These are phyloP conservation scores for Podila minutissima DNA, from an alignment of 192 early-diverging fungal species.

Conservation along the genomic window DNA sequence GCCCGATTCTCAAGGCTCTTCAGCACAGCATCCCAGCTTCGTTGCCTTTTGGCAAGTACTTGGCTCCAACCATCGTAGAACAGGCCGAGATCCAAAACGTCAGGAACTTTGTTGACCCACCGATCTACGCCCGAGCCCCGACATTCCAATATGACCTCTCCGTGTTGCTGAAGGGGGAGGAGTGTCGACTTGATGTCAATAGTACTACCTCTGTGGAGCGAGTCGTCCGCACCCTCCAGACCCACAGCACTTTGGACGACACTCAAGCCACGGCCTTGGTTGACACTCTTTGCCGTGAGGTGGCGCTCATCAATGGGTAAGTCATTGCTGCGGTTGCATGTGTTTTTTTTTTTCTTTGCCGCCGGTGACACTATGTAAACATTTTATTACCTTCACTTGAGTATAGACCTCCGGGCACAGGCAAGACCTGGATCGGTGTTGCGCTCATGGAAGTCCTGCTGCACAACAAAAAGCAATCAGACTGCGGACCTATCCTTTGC, in stretches of 20 bases:
- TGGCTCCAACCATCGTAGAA: slow-evolving; percentile 29
- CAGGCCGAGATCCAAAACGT: neutral
- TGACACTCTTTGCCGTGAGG: slow-evolving; percentile 55
- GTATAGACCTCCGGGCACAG: slow-evolving; percentile 61
- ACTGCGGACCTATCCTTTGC: slow-evolving; percentile 55
- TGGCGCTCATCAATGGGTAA: slow-evolving; percentile 66
- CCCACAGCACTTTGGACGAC: slow-evolving; percentile 53
- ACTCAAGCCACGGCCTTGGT: slow-evolving; percentile 61
- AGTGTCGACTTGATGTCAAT: slow-evolving; percentile 12
- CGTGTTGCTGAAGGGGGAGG: slow-evolving; percentile 14
- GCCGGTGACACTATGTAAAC: neutral
- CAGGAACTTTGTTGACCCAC: slow-evolving; percentile 28
- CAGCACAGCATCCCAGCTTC: slow-evolving; percentile 31
- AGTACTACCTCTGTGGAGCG: neutral
- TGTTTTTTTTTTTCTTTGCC: neutral
- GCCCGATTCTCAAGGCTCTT: slow-evolving; percentile 47
- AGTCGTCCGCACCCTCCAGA: slow-evolving; percentile 7
- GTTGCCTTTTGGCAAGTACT: slow-evolving; percentile 53
- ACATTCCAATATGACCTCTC: slow-evolving; percentile 37
- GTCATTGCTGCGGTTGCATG: neutral
- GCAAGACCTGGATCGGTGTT: slow-evolving; percentile 64
- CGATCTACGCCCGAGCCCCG: slow-evolving; percentile 51
- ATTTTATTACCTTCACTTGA: neutral
- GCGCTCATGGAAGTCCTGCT: slow-evolving; percentile 55
- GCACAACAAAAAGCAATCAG: slow-evolving; percentile 27